Evolutionary conservation across 2,329 filamentous ascomycete genomes (phyloP), one percentile per base, ranked within the genome.

Genomic region (Chrysoporthe cubensis): DNA sequence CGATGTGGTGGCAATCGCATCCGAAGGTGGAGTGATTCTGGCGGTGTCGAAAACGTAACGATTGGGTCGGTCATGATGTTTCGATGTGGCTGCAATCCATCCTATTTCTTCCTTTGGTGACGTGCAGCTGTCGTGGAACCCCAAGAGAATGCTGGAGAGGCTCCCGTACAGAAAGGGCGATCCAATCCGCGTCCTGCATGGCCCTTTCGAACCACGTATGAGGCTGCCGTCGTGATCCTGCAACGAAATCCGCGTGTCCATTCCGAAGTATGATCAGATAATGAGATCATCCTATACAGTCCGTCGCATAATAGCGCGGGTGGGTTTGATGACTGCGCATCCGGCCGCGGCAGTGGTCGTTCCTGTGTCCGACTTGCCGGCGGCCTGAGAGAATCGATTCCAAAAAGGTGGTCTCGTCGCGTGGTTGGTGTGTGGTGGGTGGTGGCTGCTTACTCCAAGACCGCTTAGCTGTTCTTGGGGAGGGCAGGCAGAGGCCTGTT

Each of bases 401-500:
- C 37, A 56, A 34, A 32, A 26, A 21, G n/a, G 44, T 64, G 46
- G 37, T 43, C 21, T 54, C 50, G 46, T 64, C 21, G 21, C 40
- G 62, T 44, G 46, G 57, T 67, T 59, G 48, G 40, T 62, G 42
- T 21, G 13, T 32, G n/a, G 42, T 21, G 26, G 21, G 43, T 34
- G 44, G 34, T 43, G 14, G 11, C 21, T 26, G 11, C 48, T 62
- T 62, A 21, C 54, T 50, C 34, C 34, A n/a, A 42, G 58, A 57
- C 44, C 70, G 64, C 74, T 75, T 87, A 87, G 73, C 80, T 82
- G 75, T 84, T 82, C 81, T 88, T 89, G 76, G 88, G 88, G 71
- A 90, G 85, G 79, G 87, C 85, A 78, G 88, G 88, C 65, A 90
- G 85, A 79, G 88, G 88, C 66, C 88, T 83, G 79, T 84, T 87